A percentile compares a stretch with the other conserved stretches of the same genome.
Conservation (phyloP, 306 rosid species). For the Delonix regia region DNA sequence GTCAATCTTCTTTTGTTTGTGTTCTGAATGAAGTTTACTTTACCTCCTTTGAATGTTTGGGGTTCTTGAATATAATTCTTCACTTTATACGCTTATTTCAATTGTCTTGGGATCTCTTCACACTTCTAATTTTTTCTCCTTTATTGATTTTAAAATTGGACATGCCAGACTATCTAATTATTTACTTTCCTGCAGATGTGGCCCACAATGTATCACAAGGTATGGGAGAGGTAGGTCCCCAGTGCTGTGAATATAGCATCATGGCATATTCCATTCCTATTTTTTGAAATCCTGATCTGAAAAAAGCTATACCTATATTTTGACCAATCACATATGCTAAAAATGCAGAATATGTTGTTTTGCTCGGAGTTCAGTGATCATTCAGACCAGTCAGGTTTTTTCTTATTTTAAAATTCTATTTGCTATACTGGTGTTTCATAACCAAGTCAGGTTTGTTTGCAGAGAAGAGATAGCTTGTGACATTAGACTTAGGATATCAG, state of each 20-base stretch:
- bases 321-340: slow-evolving; percentile 36
- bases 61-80: not conserved
- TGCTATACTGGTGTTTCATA: not conserved
- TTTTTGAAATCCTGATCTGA: slow-evolving; percentile 11
- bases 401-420: slow-evolving; percentile 24
- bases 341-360: slow-evolving; percentile 66
- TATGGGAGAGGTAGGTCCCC: slow-evolving; percentile 61
- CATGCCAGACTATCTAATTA: slow-evolving; percentile 35
- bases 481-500: not conserved
- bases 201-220: slow-evolving; percentile 55
- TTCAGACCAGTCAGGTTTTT: slow-evolving; percentile 67
- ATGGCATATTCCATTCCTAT: slow-evolving; percentile 13
- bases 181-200: slow-evolving; percentile 55
- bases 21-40: slow-evolving; percentile 23
- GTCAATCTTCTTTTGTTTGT: slow-evolving; percentile 6
- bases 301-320: slow-evolving; percentile 5
- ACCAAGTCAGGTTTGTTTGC: slow-evolving; percentile 14
- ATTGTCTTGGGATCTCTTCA: not conserved
- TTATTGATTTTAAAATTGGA: not conserved
- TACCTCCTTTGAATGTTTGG: slow-evolving; percentile 9
- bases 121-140: slow-evolving; percentile 4
- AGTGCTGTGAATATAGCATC: slow-evolving; percentile 23
- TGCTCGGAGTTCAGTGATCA: slow-evolving; percentile 65
- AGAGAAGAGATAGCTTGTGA: slow-evolving; percentile 4
- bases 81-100: not conserved